phyloP scores from a whole-genome alignment of 2,329 filamentous ascomycete species.

The Penicillium sumatraense region DNA sequence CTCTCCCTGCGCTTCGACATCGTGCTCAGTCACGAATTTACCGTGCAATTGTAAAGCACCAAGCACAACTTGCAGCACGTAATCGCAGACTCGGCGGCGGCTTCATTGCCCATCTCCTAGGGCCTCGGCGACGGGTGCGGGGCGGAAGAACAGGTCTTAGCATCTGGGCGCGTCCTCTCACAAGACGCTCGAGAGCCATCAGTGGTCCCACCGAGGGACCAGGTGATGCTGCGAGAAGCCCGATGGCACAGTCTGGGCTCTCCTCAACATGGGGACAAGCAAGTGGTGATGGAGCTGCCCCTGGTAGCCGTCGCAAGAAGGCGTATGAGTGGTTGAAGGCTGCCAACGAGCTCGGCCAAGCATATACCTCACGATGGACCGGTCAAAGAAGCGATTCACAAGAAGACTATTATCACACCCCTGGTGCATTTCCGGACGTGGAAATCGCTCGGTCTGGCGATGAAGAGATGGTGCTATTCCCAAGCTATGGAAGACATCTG shows the following conservation, averaged over 20 bases:
- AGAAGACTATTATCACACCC: slow-evolving; percentile 60
- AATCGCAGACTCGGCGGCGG: slow-evolving; percentile 40
- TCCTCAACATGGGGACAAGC: slow-evolving; percentile 29
- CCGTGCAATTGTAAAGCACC: slow-evolving; percentile 69
- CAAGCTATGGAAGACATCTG: slow-evolving; percentile 84
- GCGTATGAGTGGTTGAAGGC: slow-evolving; percentile 74
- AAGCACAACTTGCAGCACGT: slow-evolving; percentile 57
- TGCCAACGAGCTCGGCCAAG: slow-evolving; percentile 72
- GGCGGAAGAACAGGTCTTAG: slow-evolving; percentile 11
- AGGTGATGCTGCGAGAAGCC: slow-evolving; percentile 19
- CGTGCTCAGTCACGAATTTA: slow-evolving; percentile 78
- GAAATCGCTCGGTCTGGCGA: slow-evolving; percentile 78
- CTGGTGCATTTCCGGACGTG: slow-evolving; percentile 81
- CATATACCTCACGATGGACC: slow-evolving; percentile 63
- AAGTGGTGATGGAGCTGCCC: slow-evolving; percentile 48
- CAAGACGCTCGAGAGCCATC: slow-evolving; percentile 16
- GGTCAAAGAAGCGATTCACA: slow-evolving; percentile 53
- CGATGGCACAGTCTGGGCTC: slow-evolving; percentile 31
- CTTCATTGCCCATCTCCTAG: slow-evolving; percentile 32
- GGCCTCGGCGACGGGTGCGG: slow-evolving; percentile 26
- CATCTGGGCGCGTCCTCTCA: not conserved
- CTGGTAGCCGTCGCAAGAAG: slow-evolving; percentile 76
- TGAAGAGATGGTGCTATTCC: slow-evolving; percentile 94
- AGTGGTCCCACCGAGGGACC: slow-evolving; percentile 21
- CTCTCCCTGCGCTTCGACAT: slow-evolving; percentile 71